These are phyloP conservation scores for Beauveria varroae DNA, from an alignment of 2,329 filamentous ascomycete species.

Conservation along the genomic window DNA sequence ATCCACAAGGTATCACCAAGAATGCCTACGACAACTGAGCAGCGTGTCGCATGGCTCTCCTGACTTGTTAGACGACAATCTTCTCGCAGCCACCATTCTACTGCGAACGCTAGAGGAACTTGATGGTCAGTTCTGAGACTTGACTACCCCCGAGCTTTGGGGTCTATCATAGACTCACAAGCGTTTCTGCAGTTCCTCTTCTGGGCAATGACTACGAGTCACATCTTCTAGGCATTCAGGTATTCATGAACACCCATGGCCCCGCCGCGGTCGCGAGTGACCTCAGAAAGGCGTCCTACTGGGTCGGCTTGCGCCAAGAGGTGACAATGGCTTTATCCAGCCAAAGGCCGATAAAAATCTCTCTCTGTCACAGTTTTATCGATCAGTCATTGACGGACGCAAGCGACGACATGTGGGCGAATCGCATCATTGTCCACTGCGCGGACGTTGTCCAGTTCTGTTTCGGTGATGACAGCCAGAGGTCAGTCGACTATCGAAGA, in stretches of 20 bases:
- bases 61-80: not conserved
- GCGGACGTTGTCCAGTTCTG: constrained; percentile 59
- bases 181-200: not conserved
- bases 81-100: not conserved
- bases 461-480: constrained; percentile 37
- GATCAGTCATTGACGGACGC: constrained; percentile 22
- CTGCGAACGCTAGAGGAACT: not conserved
- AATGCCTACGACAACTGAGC: not conserved
- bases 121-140: not conserved
- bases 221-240: not conserved
- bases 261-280: constrained; percentile 21
- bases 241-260: not conserved
- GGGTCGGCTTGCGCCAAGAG: constrained; percentile 50
- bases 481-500: not conserved
- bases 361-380: not conserved
- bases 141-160: not conserved
- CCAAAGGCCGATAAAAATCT: constrained; percentile 30
- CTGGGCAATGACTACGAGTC: not conserved
- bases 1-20: constrained; percentile 44
- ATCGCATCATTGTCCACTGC: constrained; percentile 53
- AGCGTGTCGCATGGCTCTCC: not conserved
- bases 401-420: constrained; percentile 50
- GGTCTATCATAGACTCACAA: not conserved
- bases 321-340: constrained; percentile 49
- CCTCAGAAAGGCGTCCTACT: constrained; percentile 48